phyloP scores from a whole-genome alignment of 2,329 filamentous ascomycete genomes.

The Cladophialophora exuberans region DNA sequence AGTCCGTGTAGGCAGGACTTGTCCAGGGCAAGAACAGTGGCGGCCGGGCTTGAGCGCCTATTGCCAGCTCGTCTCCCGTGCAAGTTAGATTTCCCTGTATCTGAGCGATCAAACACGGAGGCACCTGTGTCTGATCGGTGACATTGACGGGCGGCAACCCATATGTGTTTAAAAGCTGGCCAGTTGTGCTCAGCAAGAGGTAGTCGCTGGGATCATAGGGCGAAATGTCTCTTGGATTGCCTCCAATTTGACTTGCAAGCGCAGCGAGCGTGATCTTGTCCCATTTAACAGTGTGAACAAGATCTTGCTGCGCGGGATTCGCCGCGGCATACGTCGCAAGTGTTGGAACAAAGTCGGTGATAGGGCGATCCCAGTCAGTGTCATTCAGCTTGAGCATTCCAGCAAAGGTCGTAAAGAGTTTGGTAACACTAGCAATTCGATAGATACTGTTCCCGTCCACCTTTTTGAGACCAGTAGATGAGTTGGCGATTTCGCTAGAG shows the following conservation, averaged over 20 bases:
- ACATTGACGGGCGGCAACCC: conserved; percentile 6
- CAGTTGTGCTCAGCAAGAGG: background rate
- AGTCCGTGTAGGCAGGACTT: conserved; percentile 55
- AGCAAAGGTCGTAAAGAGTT: conserved; percentile 47
- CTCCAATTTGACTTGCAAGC: conserved; percentile 52
- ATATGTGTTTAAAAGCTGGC: background rate
- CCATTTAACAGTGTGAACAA: conserved; percentile 47
- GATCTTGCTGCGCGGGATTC: conserved; percentile 29
- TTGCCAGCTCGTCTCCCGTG: conserved; percentile 26
- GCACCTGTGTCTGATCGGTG: conserved; percentile 2
- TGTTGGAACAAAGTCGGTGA: conserved; percentile 52
- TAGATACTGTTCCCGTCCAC: conserved; percentile 50
- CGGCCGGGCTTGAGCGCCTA: conserved; percentile 37
- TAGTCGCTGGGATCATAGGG: background rate
- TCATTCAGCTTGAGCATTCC: conserved; percentile 41
- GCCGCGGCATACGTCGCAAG: conserved; percentile 29
- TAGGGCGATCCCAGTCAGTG: conserved; percentile 46
- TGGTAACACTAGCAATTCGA: conserved; percentile 48
- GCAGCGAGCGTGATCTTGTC: conserved; percentile 52
- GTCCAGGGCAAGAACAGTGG: conserved; percentile 51
- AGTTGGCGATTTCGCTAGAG: conserved; percentile 44
- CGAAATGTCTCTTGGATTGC: conserved; percentile 37
- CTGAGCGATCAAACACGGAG: conserved; percentile 28
- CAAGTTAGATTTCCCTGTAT: background rate
- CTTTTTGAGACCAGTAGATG: conserved; percentile 42